Base-by-base conservation (phyloP, 164 flowering plant genomes). In the Echeveria elegans region DNA sequence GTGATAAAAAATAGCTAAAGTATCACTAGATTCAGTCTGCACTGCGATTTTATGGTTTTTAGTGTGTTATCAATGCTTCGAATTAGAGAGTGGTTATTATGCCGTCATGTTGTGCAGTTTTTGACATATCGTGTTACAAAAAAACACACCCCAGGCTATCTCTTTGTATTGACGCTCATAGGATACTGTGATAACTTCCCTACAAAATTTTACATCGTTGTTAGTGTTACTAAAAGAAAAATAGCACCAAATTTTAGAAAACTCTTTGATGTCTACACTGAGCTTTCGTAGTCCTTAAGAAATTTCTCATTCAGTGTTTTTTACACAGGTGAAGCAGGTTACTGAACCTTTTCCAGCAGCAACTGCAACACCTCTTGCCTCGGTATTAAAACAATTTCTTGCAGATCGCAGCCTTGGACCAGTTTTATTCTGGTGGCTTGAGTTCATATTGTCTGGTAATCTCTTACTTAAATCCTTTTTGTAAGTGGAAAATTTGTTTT, bases 351-450 rank as follows among this genome's bases (percentile, higher is more conserved):
- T 93, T 81, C 98, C 98, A 65, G 98, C 96, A 32, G 86, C 81
- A 30, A 81, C 96, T 29, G 86, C 81, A 30, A 81, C 80, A 41
- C 97, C 97, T 31, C 94, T 93, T 67, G 92, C 98, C 72, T 72
- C 90, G 79, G 94, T 90, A 21, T 74, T 93, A 32, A 93, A 93
- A 74, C 88, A 90, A 72, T 93, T 93, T 72, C 76, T 93, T 79
- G 92, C 98, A 63, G 96, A 87, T 77, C 96, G 97, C 67, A 90
- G 94, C 78, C 77, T 93, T n/a, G 71, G 97, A 93, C 67, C 98
- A 90, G 70, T 88, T 97, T 14, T 93, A 93, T 71, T 93, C 97
- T 64, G 98, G 98, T 72, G 98, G 98, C 70, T 81, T 90, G 73
- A 93, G 96, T 78, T 93, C 98, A 52, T 89, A 90, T 75, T 90